These are phyloP conservation scores for Monosporozyma yasuniensis DNA, from an alignment of 805 yeast genomes.

Conservation along the genomic window DNA sequence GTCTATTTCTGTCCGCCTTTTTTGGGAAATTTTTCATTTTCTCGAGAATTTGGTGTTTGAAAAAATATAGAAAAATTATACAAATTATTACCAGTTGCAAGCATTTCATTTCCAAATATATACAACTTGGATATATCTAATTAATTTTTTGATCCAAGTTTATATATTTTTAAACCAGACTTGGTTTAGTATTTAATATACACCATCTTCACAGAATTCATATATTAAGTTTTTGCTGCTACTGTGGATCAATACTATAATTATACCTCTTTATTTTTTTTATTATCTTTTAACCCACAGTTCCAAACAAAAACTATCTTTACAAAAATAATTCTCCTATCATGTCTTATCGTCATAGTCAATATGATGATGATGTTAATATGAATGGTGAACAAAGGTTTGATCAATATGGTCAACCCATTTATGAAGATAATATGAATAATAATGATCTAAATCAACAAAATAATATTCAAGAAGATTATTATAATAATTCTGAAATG, in stretches of 20 bases:
- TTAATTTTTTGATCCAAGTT: no score
- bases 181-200: no score
- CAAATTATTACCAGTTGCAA: no score
- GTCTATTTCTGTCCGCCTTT: neutral
- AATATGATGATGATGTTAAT: slow-evolving; percentile 2
- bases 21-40: neutral
- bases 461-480: slow-evolving; percentile 12
- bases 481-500: neutral
- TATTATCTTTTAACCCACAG: no score
- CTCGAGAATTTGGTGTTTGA: no score
- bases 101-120: no score
- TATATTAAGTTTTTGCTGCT: neutral
- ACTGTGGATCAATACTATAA: neutral
- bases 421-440: slow-evolving; percentile 16
- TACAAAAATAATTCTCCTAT: neutral
- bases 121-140: no score
- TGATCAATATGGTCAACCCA: slow-evolving; percentile 34
- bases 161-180: no score
- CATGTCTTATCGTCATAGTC: neutral
- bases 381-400: slow-evolving; percentile 22
- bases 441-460: neutral
- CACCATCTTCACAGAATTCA: neutral
- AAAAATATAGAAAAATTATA: no score
- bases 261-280: no score
- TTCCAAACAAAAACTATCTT: no score